Evolutionary conservation across 371 early-diverging fungal genomes (phyloP), one percentile per base, ranked within the genome.

Genomic region (Mortierella sp.): DNA sequence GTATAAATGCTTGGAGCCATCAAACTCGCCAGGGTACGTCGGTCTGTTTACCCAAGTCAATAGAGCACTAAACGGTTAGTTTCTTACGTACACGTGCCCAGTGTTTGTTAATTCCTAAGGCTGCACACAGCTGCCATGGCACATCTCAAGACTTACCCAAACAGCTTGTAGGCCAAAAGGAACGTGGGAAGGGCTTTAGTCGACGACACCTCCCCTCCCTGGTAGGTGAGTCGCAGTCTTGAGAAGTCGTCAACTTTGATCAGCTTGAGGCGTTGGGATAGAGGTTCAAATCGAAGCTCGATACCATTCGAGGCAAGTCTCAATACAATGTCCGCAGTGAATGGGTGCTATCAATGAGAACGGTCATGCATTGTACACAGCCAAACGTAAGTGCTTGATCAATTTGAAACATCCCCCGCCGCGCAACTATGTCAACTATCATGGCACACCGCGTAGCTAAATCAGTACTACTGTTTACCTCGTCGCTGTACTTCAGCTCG

Each of bases 1-100:
- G 72, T 95, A 96, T 57, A 89, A 82, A 28, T 91, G 88, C 72
- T 88, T 89, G 24, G 82, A 76, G 0, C 80, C 70, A 80, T 93
- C 92, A 80, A 93, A 94, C 74, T 91, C 92, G 34, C 96, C 96
- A 44, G 93, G 94, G 84, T 91, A 92, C 1, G 93, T 94, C 16
- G 94, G 94, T 38, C 91, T 92, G 79, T 50, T 24, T 34, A 72
- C 21, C 28, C 26, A 57, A 38, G n/a, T 8, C 14, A 48, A 54
- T n/a, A 52, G 34, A 55, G 45, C 55, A 57, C n/a, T 31, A 34
- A 24, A 21, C 13, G n/a, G 57, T 70, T 26, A 63, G 19, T 73
- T 4, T 68, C n/a, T 19, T 42, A 24, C 24, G 8, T 42, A 60
- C 44, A 47, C 28, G 31, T 71, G 48, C n/a, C 19, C 48, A 19